phyloP scores from a whole-genome alignment of 2,329 filamentous ascomycete genomes.

The Thelonectria olida region DNA sequence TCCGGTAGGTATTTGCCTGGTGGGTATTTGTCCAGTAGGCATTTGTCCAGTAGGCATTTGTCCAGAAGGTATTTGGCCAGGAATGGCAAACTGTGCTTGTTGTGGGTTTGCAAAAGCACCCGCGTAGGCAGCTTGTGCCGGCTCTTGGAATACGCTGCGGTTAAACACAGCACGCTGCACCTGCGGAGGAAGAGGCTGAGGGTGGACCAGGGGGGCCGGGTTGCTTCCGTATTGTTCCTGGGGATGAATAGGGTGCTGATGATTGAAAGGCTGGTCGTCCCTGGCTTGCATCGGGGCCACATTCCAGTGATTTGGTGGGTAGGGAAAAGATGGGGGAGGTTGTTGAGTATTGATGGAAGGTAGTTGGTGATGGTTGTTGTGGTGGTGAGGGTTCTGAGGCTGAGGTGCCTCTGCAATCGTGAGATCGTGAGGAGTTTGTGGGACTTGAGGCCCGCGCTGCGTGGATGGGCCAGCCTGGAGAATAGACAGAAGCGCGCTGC shows the following conservation, averaged over 20 bases:
- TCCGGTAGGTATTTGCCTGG: too few relatives aligned
- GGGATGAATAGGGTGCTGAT: constrained; percentile 26
- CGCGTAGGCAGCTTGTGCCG: constrained; percentile 23
- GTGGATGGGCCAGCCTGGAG: constrained; percentile 50
- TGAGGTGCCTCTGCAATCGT: constrained; percentile 58
- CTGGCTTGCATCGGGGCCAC: constrained; percentile 19
- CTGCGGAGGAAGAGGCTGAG: constrained; percentile 64
- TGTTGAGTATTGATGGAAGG: constrained; percentile 39
- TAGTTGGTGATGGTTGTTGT: constrained; percentile 57
- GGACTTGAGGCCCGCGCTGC: constrained; percentile 42
- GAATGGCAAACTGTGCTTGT: constrained; percentile 37
- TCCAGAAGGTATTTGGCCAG: constrained; percentile 15
- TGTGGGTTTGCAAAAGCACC: constrained; percentile 29
- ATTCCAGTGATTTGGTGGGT: constrained; percentile 36
- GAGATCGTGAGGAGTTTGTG: constrained; percentile 65
- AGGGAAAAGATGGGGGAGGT: constrained; percentile 45
- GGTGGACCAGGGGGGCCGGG: constrained; percentile 45
- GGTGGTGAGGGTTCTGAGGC: constrained; percentile 67
- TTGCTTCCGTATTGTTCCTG: constrained; percentile 37
- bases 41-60: not conserved
- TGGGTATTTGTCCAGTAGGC: too few relatives aligned
- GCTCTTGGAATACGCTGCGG: constrained; percentile 43
- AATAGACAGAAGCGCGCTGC: constrained; percentile 62
- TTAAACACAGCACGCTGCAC: constrained; percentile 63
- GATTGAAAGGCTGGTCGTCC: constrained; percentile 26